These are phyloP conservation scores for Penicillium oxalicum DNA, from an alignment of 2,329 filamentous ascomycete species.

Conservation along the genomic window DNA sequence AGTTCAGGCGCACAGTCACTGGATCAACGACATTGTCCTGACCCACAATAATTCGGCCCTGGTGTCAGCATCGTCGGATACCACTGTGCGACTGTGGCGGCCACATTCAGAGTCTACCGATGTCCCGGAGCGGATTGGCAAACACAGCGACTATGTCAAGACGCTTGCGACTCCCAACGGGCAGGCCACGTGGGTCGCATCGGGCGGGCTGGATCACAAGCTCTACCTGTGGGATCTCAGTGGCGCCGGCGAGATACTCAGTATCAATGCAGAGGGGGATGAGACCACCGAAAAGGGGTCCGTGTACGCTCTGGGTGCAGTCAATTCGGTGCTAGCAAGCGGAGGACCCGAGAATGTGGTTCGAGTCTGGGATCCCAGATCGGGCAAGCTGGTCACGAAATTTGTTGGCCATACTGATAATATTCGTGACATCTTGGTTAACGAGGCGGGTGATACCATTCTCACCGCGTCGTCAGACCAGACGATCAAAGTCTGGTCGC, in stretches of 20 bases:
- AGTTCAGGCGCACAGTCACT: conserved; percentile 82
- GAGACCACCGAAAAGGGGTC: conserved; percentile 85
- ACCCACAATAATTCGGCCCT: conserved; percentile 71
- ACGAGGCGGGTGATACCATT: conserved; percentile 80
- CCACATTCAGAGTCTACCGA: conserved; percentile 59
- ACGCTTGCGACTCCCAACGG: conserved; percentile 73
- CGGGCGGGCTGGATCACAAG: conserved; percentile 85
- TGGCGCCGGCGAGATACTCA: conserved; percentile 75
- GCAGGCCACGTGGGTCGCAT: conserved; percentile 79
- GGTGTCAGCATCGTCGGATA: conserved; percentile 87
- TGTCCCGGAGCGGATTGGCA: conserved; percentile 73
- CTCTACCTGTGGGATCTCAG: conserved; percentile 91
- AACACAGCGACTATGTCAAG: conserved; percentile 95
- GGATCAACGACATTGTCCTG: conserved; percentile 88
- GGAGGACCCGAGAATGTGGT: conserved; percentile 93
- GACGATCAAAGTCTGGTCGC: conserved; percentile 96
- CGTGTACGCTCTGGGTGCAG: conserved; percentile 81
- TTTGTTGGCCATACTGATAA: conserved; percentile 96
- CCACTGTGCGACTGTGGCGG: conserved; percentile 88
- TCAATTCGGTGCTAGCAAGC: conserved; percentile 75
- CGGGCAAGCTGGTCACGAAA: conserved; percentile 87
- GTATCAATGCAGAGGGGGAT: conserved; percentile 70
- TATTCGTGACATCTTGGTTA: conserved; percentile 83
- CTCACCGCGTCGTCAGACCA: conserved; percentile 93
- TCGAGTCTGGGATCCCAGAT: conserved; percentile 82